Percentiles rank a stretch among this genome's conserved stretches.
These are phyloP conservation scores for Marchantia paleacea DNA, from an alignment of 225 moss, liverwort and hornwort genomes.

Conservation along the genomic window DNA sequence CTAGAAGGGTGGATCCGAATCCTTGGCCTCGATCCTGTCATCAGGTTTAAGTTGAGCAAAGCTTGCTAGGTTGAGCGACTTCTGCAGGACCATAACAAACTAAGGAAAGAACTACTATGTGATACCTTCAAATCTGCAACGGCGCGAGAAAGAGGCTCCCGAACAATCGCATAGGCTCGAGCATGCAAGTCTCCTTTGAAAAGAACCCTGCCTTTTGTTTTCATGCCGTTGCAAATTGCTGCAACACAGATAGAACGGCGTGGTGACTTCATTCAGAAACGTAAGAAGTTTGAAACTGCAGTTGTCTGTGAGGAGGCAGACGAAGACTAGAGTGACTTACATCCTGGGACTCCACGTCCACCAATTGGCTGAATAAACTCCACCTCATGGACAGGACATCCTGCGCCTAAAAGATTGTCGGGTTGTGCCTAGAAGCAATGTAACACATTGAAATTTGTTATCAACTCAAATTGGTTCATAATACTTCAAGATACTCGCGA, in stretches of 20 bases:
- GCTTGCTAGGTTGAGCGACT: no score
- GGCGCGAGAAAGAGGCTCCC: constrained; percentile 77
- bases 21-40: no score
- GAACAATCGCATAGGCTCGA: constrained; percentile 65
- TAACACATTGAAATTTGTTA: background rate
- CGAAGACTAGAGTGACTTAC: constrained; percentile 38
- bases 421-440: constrained; percentile 27
- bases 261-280: background rate
- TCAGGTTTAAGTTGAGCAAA: no score
- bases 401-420: constrained; percentile 62
- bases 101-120: background rate
- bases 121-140: constrained; percentile 71
- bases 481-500: no score
- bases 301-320: background rate
- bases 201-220: constrained; percentile 37
- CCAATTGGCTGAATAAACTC: constrained; percentile 58
- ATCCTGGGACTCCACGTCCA: constrained; percentile 44
- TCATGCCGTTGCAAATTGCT: constrained; percentile 27
- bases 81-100: background rate
- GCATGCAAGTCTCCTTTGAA: constrained; percentile 68
- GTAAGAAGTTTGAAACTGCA: background rate
- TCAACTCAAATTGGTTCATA: no score
- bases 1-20: no score
- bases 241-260: background rate
- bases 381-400: constrained; percentile 54